Conservation (phyloP, 768 basidiomycete species). For the Collybia mongolica region DNA sequence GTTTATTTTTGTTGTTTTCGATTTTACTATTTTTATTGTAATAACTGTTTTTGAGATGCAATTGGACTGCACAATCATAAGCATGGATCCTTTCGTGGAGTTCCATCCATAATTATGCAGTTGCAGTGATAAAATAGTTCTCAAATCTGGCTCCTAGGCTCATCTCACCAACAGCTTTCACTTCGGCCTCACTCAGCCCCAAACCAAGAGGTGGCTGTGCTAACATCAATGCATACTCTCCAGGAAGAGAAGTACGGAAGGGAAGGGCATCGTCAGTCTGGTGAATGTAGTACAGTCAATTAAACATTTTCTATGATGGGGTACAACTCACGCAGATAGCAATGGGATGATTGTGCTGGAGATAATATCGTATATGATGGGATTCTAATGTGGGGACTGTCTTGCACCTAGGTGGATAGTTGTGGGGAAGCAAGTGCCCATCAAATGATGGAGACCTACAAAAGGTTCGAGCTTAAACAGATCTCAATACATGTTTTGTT, state of each 20-base stretch:
- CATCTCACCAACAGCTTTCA: slow-evolving; percentile 56
- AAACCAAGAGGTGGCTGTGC: slow-evolving; percentile 72
- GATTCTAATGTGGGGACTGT: slow-evolving; percentile 62
- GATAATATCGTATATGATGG: slow-evolving; percentile 72
- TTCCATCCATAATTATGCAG: too few species aligned
- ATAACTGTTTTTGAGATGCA: too few species aligned
- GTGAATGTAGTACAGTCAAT: slow-evolving; percentile 1
- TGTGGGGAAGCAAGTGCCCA: background rate
- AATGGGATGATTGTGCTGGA: slow-evolving; percentile 63
- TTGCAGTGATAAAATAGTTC: background rate
- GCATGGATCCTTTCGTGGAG: too few species aligned
- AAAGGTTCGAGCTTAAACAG: slow-evolving; percentile 76
- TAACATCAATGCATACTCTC: slow-evolving; percentile 78
- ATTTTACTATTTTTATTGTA: too few species aligned
- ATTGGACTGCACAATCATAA: too few species aligned
- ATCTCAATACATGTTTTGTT: slow-evolving; percentile 70
- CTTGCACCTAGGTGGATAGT: slow-evolving; percentile 49
- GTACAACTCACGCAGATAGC: slow-evolving; percentile 65
- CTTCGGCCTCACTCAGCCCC: slow-evolving; percentile 59
- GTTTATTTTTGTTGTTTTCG: too few species aligned
- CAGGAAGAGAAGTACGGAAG: slow-evolving; percentile 71
- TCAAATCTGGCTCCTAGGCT: slow-evolving; percentile 46
- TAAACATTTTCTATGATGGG: background rate
- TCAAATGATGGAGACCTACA: slow-evolving; percentile 41
- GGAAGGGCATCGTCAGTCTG: slow-evolving; percentile 84